phyloP scores from a whole-genome alignment of 108 stramenopile species.

The Fistulifera pelliculosa region DNA sequence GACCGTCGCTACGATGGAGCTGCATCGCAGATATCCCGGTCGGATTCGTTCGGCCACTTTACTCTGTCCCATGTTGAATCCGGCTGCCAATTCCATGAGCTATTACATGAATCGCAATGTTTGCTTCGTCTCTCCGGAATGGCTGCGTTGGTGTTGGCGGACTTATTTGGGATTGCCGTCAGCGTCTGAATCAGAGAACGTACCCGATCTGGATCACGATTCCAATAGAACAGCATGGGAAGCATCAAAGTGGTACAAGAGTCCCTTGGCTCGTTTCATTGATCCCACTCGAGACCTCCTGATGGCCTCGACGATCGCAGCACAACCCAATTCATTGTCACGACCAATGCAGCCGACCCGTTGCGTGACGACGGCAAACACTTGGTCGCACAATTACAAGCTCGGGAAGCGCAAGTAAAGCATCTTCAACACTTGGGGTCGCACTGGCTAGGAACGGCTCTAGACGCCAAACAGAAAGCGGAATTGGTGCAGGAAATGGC shows the following conservation, averaged over 20 bases:
- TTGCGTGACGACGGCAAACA: background rate
- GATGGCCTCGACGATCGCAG: background rate
- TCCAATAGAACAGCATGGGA: background rate
- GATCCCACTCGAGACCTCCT: background rate
- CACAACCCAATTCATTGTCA: background rate
- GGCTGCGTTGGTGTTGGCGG: slow-evolving; percentile 7
- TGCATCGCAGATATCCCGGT: background rate
- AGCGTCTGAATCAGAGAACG: background rate
- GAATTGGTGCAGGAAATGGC: too few species aligned
- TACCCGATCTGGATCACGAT: background rate
- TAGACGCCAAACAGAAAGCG: too few species aligned
- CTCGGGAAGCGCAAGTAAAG: background rate
- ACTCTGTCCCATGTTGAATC: slow-evolving; percentile 1
- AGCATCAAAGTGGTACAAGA: background rate
- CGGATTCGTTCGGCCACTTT: background rate
- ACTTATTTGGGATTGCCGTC: slow-evolving; percentile 1
- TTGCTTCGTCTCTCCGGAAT: background rate
- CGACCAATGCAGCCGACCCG: slow-evolving; percentile 3
- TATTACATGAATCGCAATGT: slow-evolving; percentile 1
- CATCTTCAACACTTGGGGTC: slow-evolving; percentile 1
- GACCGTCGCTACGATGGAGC: slow-evolving; percentile 1
- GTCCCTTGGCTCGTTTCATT: background rate
- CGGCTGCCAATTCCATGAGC: background rate
- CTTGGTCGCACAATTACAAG: slow-evolving; percentile 1
- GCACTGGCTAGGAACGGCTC: background rate